Evolutionary conservation across 306 rosid genomes (phyloP).

Genomic region (Adenanthera pavonina): DNA sequence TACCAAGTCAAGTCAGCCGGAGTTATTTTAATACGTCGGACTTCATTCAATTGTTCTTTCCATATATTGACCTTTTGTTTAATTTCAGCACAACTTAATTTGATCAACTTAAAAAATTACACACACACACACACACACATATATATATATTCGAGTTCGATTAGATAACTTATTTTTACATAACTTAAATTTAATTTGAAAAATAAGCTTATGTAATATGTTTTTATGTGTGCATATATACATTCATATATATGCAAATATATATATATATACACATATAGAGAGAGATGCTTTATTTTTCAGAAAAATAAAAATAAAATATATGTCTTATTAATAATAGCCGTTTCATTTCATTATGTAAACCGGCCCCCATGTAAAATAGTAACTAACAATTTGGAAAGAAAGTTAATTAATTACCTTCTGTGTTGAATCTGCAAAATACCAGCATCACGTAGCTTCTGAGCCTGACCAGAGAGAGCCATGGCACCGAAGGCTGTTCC

Average conservation of each 20-base stretch:
- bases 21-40: background rate
- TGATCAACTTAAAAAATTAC: background rate
- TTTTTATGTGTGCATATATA: too few species aligned
- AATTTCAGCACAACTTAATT: background rate
- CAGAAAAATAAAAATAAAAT: too few species aligned
- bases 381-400: too few species aligned
- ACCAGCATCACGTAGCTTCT: conserved; percentile 63
- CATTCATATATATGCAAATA: too few species aligned
- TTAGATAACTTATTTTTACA: background rate
- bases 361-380: too few species aligned
- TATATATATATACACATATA: too few species aligned
- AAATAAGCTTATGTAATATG: background rate
- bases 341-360: too few species aligned
- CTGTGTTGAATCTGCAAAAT: conserved; percentile 59
- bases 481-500: conserved; percentile 86
- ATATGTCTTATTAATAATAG: too few species aligned
- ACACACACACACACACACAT: too few species aligned
- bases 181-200: background rate
- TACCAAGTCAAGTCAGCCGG: too few species aligned
- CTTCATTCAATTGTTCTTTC: background rate
- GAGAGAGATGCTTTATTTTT: too few species aligned
- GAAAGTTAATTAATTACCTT: conserved; percentile 41
- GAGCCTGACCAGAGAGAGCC: conserved; percentile 65
- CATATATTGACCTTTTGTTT: background rate
- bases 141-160: background rate